Evolutionary conservation across 805 yeast genomes (phyloP).

Genomic region (Lachancea sp.): DNA sequence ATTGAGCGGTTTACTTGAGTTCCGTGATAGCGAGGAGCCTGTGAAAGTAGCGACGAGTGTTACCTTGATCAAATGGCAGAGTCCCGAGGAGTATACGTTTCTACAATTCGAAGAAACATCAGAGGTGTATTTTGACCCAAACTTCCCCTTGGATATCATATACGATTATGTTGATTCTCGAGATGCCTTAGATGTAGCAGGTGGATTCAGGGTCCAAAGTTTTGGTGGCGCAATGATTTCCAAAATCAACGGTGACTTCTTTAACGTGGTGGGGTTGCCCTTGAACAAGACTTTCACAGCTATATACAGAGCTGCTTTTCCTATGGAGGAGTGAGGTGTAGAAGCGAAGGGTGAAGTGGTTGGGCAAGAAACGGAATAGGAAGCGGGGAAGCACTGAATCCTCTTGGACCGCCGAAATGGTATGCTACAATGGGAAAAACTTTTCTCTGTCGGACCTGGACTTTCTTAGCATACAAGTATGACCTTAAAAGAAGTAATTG

Average conservation of each 20-base stretch:
- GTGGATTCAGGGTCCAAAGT: slow-evolving; percentile 85
- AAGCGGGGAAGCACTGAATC: too few species aligned
- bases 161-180: slow-evolving; percentile 55
- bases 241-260: slow-evolving; percentile 69
- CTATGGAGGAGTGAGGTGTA: slow-evolving; percentile 1
- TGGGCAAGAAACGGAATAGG: too few species aligned
- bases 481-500: too few species aligned
- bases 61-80: slow-evolving; percentile 35
- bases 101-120: slow-evolving; percentile 39
- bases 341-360: not conserved
- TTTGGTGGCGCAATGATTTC: slow-evolving; percentile 59
- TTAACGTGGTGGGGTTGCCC: slow-evolving; percentile 86
- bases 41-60: slow-evolving; percentile 52
- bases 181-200: slow-evolving; percentile 82
- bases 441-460: too few species aligned
- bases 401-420: too few species aligned
- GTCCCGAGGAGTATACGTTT: slow-evolving; percentile 9
- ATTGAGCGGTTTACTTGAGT: slow-evolving; percentile 41
- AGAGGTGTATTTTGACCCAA: slow-evolving; percentile 36
- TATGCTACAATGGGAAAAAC: too few species aligned
- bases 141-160: slow-evolving; percentile 49
- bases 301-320: slow-evolving; percentile 11
- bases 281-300: slow-evolving; percentile 43
- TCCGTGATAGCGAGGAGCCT: slow-evolving; percentile 41
- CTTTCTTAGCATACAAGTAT: too few species aligned